phyloP scores from a whole-genome alignment of 1,139 yeast species.

The Ogataea hybrid region DNA sequence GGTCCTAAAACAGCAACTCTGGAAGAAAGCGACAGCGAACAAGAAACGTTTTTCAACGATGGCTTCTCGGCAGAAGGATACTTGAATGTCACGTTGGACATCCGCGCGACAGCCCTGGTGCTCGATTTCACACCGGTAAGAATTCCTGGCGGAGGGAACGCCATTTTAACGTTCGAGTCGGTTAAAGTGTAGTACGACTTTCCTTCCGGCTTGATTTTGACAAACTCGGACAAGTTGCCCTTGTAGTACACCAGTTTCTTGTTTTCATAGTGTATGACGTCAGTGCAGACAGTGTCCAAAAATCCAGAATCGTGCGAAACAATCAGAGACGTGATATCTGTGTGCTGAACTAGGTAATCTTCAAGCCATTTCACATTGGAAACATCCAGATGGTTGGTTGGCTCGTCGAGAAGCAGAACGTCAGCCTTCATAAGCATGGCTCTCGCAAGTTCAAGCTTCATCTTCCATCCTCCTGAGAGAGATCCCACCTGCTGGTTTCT shows the following conservation, averaged over 20 bases:
- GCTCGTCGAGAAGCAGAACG: slow-evolving; percentile 91
- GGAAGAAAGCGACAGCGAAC: slow-evolving; percentile 86
- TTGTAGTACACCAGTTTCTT: slow-evolving; percentile 93
- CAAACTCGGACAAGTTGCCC: slow-evolving; percentile 93
- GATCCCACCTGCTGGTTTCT: slow-evolving; percentile 90
- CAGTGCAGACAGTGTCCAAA: slow-evolving; percentile 94
- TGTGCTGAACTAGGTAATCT: slow-evolving; percentile 76
- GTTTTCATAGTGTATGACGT: slow-evolving; percentile 93
- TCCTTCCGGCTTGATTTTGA: slow-evolving; percentile 91
- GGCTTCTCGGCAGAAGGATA: slow-evolving; percentile 92
- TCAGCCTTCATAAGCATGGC: slow-evolving; percentile 99
- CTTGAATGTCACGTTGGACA: slow-evolving; percentile 79
- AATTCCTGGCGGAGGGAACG: slow-evolving; percentile 98
- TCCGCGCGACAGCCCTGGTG: slow-evolving; percentile 93
- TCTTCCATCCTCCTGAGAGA: slow-evolving; percentile 98
- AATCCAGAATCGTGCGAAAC: slow-evolving; percentile 98
- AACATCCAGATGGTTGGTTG: slow-evolving; percentile 97
- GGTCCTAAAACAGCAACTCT: slow-evolving; percentile 98
- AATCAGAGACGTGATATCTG: slow-evolving; percentile 87
- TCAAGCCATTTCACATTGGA: slow-evolving; percentile 91
- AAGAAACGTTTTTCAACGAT: slow-evolving; percentile 73
- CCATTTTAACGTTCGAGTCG: slow-evolving; percentile 92
- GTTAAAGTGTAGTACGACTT: slow-evolving; percentile 94
- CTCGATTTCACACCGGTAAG: slow-evolving; percentile 93
- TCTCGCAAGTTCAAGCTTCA: slow-evolving; percentile 97